A percentile compares a stretch with the other conserved stretches of the same genome.
phyloP scores from a whole-genome alignment of 2,329 filamentous ascomycete species.

The Sclerotinia spermophila region DNA sequence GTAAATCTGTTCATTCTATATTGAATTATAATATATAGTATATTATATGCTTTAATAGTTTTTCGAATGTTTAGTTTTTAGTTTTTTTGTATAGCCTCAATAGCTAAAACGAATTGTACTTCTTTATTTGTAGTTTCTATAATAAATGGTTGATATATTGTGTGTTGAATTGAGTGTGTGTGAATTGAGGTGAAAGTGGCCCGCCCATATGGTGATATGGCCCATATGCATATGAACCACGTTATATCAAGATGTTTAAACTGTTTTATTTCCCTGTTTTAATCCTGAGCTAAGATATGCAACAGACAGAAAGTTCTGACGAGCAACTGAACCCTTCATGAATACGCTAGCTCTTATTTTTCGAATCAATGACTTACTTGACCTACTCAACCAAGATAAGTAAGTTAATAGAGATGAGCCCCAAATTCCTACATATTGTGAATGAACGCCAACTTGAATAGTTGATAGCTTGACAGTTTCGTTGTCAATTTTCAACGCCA shows the following conservation, averaged over 20 bases:
- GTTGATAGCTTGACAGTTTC: not conserved
- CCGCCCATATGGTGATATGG: no score
- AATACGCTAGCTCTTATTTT: not conserved
- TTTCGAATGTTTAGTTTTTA: no score
- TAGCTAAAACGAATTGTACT: no score
- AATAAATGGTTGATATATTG: no score
- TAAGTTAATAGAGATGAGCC: not conserved
- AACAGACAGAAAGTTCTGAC: not conserved
- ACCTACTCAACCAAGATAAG: not conserved
- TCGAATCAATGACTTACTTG: not conserved
- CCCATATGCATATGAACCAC: no score
- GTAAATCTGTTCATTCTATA: no score
- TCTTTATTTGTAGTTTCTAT: no score
- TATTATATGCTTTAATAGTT: no score
- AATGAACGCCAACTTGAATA: not conserved
- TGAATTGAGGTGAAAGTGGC: no score
- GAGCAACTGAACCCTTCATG: not conserved
- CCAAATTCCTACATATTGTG: not conserved
- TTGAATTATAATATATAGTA: no score
- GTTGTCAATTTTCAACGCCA: not conserved
- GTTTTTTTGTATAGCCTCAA: no score
- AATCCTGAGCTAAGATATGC: not conserved
- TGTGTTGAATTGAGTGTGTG: no score
- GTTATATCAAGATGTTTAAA: not conserved
- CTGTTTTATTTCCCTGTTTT: slow-evolving; percentile 3